Evolutionary conservation across 106 monocot species (phyloP), one percentile per base, ranked within the genome.

Genomic region (Dendrobium nobile): DNA sequence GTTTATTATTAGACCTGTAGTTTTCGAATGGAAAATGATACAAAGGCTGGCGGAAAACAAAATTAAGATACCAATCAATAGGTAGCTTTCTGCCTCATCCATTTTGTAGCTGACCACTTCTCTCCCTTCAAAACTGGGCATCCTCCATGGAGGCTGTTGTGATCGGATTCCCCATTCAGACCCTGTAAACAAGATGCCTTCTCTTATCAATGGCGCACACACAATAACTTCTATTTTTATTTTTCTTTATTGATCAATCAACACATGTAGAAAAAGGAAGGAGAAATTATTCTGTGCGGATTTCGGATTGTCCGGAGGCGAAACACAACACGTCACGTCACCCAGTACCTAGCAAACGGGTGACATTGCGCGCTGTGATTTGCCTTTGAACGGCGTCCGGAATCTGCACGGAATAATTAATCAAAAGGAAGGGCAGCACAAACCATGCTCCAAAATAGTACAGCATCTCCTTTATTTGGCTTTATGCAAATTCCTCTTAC

Each of bases 361-460:
- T 31, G 31, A 31, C 31, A 31, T 31, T 31, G 31, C 31, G 31
- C 31, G 31, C 31, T 31, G 31, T 31, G 31, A 31, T 31, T 31
- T 31, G 31, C 31, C 31, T 31, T 31, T 31, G 31, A 31, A 31
- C 31, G 31, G 31, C 31, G 31, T 31, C 31, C 31, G 31, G 31
- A 31, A 31, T 31, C 31, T 31, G 31, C 31, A 31, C 31, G 31
- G 31, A 31, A 31, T 31, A 31, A 31, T 31, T 31, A 31, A 31
- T 31, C 31, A 33, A 70, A 13, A 48, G 26, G 17, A 26, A 82
- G 20, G 47, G 73, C 65, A 20, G 67, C 45, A 86, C 88, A 47
- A 11, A 93, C 96, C 96, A 93, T 93, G 88, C 91, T 93, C 96
- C 96, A 93, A 81, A 96, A 96, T 15, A 96, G 93, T 56, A 96